Evolutionary conservation across 2,329 filamentous ascomycete genomes (phyloP).

Genomic region (Neopestalotiopsis sp.): DNA sequence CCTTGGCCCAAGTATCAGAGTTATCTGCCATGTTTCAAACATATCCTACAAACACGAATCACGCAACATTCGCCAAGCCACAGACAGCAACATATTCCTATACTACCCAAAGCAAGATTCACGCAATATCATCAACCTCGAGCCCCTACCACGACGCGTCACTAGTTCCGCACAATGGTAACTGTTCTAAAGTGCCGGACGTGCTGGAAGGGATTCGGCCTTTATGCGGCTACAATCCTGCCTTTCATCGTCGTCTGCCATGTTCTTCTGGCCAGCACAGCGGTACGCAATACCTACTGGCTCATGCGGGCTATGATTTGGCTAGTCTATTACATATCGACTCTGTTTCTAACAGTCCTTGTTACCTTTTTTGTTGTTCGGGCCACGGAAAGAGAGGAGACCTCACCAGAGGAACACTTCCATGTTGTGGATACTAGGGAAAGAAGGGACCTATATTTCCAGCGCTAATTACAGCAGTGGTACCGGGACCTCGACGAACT

Average conservation of each 20-base stretch:
- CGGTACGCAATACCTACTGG: neutral
- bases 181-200: neutral
- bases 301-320: neutral
- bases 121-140: neutral
- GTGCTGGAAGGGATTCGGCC: neutral
- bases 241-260: constrained; percentile 1
- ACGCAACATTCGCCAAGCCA: neutral
- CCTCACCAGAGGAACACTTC: constrained; percentile 1
- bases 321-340: constrained; percentile 1
- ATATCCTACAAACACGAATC: neutral
- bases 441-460: neutral
- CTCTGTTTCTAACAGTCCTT: neutral
- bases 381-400: neutral
- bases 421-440: neutral
- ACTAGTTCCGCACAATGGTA: constrained; percentile 1
- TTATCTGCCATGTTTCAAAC: neutral
- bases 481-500: neutral
- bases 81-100: neutral
- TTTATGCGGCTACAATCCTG: neutral
- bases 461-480: neutral
- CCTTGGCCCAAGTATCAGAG: neutral
- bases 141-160: neutral
- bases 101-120: neutral
- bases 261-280: neutral
- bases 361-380: neutral